A percentile compares a stretch with the other conserved stretches of the same genome.
phyloP scores from a whole-genome alignment of 2,329 filamentous ascomycete genomes.

The Coniochaeta ligniaria region DNA sequence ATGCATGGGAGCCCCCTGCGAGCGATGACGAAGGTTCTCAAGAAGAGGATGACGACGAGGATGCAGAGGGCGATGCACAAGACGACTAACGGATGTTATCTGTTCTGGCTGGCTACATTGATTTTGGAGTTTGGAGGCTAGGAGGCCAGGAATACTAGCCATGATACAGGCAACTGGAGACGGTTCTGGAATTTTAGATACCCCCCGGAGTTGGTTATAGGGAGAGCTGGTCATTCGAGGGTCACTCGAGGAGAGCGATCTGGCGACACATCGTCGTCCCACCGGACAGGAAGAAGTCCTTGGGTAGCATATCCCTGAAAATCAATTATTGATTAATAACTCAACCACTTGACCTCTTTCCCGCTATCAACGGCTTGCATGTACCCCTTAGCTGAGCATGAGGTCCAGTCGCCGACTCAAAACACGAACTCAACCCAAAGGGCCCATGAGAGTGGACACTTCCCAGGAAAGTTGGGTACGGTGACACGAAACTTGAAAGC shows the following conservation, averaged over 20 bases:
- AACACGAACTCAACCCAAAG: too few species aligned
- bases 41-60: constrained; percentile 35
- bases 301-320: not conserved
- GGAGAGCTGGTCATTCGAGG: not conserved
- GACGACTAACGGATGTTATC: constrained; percentile 14
- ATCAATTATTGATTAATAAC: not conserved
- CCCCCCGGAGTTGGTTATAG: not conserved
- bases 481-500: not conserved
- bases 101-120: not conserved
- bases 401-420: too few species aligned
- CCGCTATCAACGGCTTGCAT: too few species aligned
- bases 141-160: not conserved
- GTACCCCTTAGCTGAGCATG: too few species aligned
- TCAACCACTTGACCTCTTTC: too few species aligned
- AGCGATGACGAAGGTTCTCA: constrained; percentile 53
- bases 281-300: not conserved
- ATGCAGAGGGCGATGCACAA: constrained; percentile 26
- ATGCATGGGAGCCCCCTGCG: constrained; percentile 66
- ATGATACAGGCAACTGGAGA: constrained; percentile 3
- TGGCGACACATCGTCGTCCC: not conserved
- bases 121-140: not conserved
- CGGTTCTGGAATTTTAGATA: not conserved
- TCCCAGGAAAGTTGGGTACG: too few species aligned
- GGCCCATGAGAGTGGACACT: too few species aligned
- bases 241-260: not conserved